Evolutionary conservation across 2,329 filamentous ascomycete species (phyloP).

Genomic region (Pezicula radicicola): DNA sequence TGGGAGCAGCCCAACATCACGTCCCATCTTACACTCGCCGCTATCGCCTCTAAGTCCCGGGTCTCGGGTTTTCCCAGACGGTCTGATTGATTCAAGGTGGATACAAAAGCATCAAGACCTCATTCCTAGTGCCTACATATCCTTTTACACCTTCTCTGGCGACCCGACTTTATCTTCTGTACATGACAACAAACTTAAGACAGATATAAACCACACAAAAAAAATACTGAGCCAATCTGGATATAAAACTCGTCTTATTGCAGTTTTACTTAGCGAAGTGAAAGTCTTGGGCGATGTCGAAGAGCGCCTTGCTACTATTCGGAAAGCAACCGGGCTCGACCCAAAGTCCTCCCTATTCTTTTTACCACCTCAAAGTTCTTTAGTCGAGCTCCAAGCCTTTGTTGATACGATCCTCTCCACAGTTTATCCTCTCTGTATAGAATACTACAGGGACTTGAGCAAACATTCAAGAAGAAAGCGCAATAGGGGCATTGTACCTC

Average conservation of each 20-base stretch:
- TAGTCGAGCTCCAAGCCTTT: slow-evolving; percentile 69
- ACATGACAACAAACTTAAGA: slow-evolving; percentile 85
- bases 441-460: slow-evolving; percentile 93
- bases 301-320: slow-evolving; percentile 75
- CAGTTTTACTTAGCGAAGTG: slow-evolving; percentile 70
- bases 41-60: slow-evolving; percentile 84
- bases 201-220: slow-evolving; percentile 78
- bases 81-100: slow-evolving; percentile 79
- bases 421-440: slow-evolving; percentile 71
- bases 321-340: slow-evolving; percentile 76
- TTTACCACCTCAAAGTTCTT: slow-evolving; percentile 69
- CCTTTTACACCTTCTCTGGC: slow-evolving; percentile 74
- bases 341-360: slow-evolving; percentile 79
- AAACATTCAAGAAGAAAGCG: slow-evolving; percentile 89
- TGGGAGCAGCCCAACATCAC: slow-evolving; percentile 33
- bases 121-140: slow-evolving; percentile 76
- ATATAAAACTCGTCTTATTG: slow-evolving; percentile 74
- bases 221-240: slow-evolving; percentile 64
- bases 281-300: slow-evolving; percentile 62
- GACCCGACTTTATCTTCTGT: slow-evolving; percentile 72
- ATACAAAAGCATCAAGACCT: slow-evolving; percentile 83
- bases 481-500: slow-evolving; percentile 71
- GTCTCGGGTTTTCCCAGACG: slow-evolving; percentile 85
- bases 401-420: slow-evolving; percentile 69
- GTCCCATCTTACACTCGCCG: slow-evolving; percentile 76